Percentiles rank a stretch among this genome's conserved stretches.
These are phyloP conservation scores for Blastomyces parvus DNA, from an alignment of 2,329 filamentous ascomycete genomes.

Conservation along the genomic window DNA sequence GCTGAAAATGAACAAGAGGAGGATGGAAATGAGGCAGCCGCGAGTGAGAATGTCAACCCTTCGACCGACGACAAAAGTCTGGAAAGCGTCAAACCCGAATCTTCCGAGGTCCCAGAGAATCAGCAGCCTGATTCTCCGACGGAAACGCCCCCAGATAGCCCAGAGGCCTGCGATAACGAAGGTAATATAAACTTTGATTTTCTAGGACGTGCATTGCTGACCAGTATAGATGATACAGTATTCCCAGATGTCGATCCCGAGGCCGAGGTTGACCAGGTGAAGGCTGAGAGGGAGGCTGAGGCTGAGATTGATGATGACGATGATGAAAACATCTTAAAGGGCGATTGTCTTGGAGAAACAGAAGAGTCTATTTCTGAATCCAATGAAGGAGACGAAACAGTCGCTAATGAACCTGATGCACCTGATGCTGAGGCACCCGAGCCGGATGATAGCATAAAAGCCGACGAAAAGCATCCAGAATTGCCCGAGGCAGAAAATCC, in stretches of 20 bases:
- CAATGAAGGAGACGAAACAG: background rate
- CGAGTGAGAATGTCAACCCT: slow-evolving; percentile 7
- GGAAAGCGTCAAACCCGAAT: background rate
- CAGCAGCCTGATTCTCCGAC: background rate
- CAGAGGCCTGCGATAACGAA: slow-evolving; percentile 16
- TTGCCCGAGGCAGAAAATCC: background rate
- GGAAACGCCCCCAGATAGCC: background rate
- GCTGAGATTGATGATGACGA: slow-evolving; percentile 17
- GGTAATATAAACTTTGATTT: slow-evolving; percentile 13
- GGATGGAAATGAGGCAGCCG: slow-evolving; percentile 7
- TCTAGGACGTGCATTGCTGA: background rate
- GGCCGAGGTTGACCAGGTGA: slow-evolving; percentile 13
- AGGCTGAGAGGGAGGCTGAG: slow-evolving; percentile 16
- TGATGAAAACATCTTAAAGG: background rate
- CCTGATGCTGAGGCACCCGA: slow-evolving; percentile 1
- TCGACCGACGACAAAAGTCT: background rate
- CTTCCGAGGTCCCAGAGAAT: background rate
- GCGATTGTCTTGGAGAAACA: slow-evolving; percentile 13
- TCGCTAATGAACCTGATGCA: slow-evolving; percentile 5
- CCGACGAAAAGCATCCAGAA: slow-evolving; percentile 10
- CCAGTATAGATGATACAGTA: background rate
- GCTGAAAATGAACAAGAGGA: slow-evolving; percentile 9
- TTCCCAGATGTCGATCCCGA: slow-evolving; percentile 6
- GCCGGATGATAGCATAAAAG: slow-evolving; percentile 1
- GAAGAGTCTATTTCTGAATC: slow-evolving; percentile 19